Conservation (phyloP, 208 protist genomes). For the Leishmania tarentolae region DNA sequence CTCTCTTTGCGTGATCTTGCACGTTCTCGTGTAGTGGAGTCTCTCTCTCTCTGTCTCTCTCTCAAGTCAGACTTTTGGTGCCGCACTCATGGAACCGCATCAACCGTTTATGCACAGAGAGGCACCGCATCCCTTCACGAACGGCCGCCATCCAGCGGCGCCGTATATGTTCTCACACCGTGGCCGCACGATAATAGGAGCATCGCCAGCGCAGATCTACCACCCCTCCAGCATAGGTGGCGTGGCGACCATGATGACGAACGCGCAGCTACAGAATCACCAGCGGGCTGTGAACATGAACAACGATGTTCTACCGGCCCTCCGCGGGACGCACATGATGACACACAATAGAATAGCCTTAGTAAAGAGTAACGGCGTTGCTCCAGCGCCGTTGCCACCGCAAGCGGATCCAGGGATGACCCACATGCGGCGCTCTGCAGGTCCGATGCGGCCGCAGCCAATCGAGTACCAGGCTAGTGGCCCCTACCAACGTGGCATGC, state of each 20-base stretch:
- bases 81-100: slow-evolving; percentile 18
- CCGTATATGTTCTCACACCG: slow-evolving; percentile 20
- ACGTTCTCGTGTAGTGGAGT: neutral
- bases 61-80: neutral
- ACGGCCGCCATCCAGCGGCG: slow-evolving; percentile 16
- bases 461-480: slow-evolving; percentile 6
- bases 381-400: slow-evolving; percentile 17
- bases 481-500: slow-evolving; percentile 10
- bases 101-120: slow-evolving; percentile 29
- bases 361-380: slow-evolving; percentile 3
- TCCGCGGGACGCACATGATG: slow-evolving; percentile 28
- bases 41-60: neutral
- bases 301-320: slow-evolving; percentile 17
- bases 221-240: slow-evolving; percentile 10
- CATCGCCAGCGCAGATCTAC: slow-evolving; percentile 16
- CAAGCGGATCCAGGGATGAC: slow-evolving; percentile 2
- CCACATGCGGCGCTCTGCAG: slow-evolving; percentile 21
- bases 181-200: slow-evolving; percentile 14
- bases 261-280: neutral
- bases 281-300: slow-evolving; percentile 2
- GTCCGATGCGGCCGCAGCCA: slow-evolving; percentile 8
- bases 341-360: slow-evolving; percentile 11
- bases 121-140: slow-evolving; percentile 13
- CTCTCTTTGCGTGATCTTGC: neutral
- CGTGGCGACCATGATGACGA: neutral